Percentiles rank a stretch among this genome's conserved stretches.
Evolutionary conservation across 2,329 filamentous ascomycete species (phyloP).

Genomic region (Aphanoascus verrucosus): DNA sequence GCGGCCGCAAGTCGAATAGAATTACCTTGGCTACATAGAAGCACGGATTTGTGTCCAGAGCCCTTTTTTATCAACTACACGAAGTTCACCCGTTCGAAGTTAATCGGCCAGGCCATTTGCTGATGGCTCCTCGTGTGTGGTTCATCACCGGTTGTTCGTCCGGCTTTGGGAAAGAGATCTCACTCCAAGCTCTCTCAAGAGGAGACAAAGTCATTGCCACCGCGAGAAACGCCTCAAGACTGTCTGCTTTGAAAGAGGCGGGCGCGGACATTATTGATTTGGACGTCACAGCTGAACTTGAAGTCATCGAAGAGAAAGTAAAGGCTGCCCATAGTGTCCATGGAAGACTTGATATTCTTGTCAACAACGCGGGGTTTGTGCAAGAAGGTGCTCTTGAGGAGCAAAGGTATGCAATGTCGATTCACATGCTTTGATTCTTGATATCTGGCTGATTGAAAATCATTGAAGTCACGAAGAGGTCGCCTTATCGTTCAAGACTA

Average conservation of each 20-base stretch:
- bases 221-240: constrained; percentile 22
- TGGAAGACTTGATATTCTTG: constrained; percentile 26
- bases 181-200: constrained; percentile 20
- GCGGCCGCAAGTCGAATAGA: too few species aligned
- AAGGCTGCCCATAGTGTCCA: constrained; percentile 17
- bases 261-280: constrained; percentile 21
- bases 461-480: constrained; percentile 19
- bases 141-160: constrained; percentile 29
- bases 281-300: constrained; percentile 20
- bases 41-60: too few species aligned
- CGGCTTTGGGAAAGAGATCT: constrained; percentile 26
- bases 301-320: constrained; percentile 17
- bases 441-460: too few species aligned
- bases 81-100: too few species aligned
- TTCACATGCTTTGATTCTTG: constrained; percentile 7
- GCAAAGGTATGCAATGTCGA: constrained; percentile 15
- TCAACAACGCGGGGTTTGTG: constrained; percentile 28
- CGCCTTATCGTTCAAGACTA: constrained; percentile 27
- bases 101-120: not conserved
- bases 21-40: too few species aligned
- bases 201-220: constrained; percentile 31
- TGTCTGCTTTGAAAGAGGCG: constrained; percentile 21
- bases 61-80: too few species aligned
- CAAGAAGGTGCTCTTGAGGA: constrained; percentile 25
- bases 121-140: constrained; percentile 23